Evolutionary conservation across 768 basidiomycete species (phyloP).

Genomic region (Mycena capillaripes): DNA sequence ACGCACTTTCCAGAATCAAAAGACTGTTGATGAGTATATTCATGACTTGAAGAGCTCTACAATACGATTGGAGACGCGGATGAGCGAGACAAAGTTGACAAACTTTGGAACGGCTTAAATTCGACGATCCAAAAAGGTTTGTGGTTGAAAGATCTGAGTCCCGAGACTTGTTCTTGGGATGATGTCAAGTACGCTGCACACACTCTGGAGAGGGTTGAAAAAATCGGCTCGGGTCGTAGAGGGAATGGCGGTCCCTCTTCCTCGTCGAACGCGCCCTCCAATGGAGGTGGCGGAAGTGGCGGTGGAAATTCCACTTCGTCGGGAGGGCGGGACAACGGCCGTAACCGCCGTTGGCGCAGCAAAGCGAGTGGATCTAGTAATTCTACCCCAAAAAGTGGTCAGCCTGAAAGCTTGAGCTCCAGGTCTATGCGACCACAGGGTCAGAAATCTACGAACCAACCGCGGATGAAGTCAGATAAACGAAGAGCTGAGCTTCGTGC

Average conservation of each 20-base stretch:
- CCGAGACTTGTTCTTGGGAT: neutral
- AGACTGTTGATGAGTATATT: neutral
- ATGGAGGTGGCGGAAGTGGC: neutral
- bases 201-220: neutral
- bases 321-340: neutral
- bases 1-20: constrained; percentile 8
- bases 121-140: neutral
- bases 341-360: neutral
- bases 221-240: neutral
- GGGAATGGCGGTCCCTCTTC: neutral
- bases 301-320: neutral
- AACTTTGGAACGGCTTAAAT: neutral
- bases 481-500: neutral
- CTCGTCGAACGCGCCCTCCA: neutral
- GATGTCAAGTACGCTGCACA: neutral
- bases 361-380: neutral
- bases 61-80: neutral
- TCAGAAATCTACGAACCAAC: neutral
- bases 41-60: constrained; percentile 4
- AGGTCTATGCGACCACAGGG: neutral
- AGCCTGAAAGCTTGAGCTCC: neutral
- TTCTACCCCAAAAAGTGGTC: neutral
- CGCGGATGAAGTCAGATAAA: neutral
- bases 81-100: neutral
- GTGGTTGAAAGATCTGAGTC: neutral